Conservation (phyloP, 176 grass and related monocot genomes). For the Oryza longistaminata region DNA sequence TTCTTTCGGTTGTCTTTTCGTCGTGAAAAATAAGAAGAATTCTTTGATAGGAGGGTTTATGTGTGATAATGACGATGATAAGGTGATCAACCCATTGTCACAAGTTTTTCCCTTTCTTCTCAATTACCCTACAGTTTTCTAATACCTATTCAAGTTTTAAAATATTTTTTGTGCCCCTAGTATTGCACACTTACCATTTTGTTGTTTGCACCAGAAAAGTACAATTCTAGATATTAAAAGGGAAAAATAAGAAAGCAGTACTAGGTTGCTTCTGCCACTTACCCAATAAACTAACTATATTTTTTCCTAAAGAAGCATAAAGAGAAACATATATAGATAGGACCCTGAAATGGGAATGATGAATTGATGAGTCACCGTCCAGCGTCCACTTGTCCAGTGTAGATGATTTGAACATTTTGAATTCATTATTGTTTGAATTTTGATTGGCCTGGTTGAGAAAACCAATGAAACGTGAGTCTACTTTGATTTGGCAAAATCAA, state of each 20-base stretch:
- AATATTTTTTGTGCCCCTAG: neutral
- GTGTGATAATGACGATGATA: neutral
- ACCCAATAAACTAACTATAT: neutral
- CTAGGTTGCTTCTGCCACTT: neutral
- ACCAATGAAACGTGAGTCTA: neutral
- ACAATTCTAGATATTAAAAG: neutral
- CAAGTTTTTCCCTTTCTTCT: neutral
- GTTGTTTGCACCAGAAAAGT: neutral
- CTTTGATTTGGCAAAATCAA: neutral
- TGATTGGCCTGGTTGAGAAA: neutral
- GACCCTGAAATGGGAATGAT: neutral
- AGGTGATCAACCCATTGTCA: neutral
- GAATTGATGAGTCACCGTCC: neutral
- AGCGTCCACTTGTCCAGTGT: neutral
- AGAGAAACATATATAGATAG: neutral
- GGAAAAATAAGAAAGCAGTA: neutral
- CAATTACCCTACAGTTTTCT: neutral
- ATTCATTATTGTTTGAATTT: neutral
- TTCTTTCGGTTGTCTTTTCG: neutral
- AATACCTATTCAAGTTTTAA: neutral
- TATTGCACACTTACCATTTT: neutral
- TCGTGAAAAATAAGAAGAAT: neutral
- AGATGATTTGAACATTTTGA: neutral
- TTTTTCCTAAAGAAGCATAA: neutral
- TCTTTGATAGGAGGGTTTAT: slow-evolving; percentile 36